phyloP scores from a whole-genome alignment of 2,329 filamentous ascomycete genomes.

The Cladophialophora psammophila region DNA sequence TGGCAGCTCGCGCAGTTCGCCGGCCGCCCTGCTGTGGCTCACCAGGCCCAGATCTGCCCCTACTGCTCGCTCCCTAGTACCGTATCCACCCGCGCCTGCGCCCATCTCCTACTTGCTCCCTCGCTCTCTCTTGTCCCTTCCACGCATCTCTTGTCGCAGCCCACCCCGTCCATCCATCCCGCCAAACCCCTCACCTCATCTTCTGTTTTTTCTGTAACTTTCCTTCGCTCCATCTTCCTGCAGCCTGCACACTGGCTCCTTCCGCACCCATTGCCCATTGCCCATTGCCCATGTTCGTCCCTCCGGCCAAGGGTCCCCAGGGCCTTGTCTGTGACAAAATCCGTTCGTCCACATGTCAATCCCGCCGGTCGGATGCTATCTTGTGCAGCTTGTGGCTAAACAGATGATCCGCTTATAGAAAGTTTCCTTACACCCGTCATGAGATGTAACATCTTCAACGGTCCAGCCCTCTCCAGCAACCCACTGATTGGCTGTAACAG shows the following conservation, averaged over 20 bases:
- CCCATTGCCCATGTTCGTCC: slow-evolving; percentile 12
- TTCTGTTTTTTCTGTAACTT: slow-evolving; percentile 1
- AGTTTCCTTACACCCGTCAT: slow-evolving; percentile 38
- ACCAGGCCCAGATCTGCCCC: neutral
- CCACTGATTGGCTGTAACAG: slow-evolving; percentile 20
- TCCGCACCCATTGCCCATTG: neutral
- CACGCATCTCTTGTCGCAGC: neutral
- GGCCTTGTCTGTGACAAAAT: slow-evolving; percentile 15
- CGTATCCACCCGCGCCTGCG: neutral
- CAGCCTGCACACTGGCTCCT: slow-evolving; percentile 10
- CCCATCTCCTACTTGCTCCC: neutral
- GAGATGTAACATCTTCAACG: slow-evolving; percentile 30
- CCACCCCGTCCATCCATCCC: slow-evolving; percentile 8
- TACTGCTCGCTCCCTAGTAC: neutral
- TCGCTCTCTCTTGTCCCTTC: no score
- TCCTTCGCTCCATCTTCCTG: slow-evolving; percentile 26
- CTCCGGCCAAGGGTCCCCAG: slow-evolving; percentile 13
- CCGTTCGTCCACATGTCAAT: slow-evolving; percentile 32
- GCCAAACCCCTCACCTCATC: slow-evolving; percentile 1
- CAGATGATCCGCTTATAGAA: slow-evolving; percentile 22
- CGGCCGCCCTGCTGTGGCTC: no score
- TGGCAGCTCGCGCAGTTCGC: neutral
- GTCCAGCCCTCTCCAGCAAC: slow-evolving; percentile 2
- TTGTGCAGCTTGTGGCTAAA: neutral
- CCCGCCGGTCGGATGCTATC: slow-evolving; percentile 4